Percentiles rank a stretch among this genome's conserved stretches.
phyloP scores from a whole-genome alignment of 2,329 filamentous ascomycete genomes.

The Pseudopithomyces maydicus region DNA sequence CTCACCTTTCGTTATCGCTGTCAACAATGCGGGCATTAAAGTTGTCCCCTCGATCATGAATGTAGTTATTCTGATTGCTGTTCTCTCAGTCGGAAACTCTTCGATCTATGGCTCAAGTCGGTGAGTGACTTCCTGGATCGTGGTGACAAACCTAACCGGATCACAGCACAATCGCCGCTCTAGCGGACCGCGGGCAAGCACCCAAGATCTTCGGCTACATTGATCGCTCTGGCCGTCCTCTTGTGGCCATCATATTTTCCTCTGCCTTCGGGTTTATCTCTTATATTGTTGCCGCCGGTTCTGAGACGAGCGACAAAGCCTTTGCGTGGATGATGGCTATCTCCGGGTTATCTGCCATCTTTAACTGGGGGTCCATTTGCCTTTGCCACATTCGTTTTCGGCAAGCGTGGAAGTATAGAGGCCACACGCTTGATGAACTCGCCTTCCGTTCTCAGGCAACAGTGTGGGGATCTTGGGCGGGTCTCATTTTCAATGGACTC shows the following conservation, averaged over 20 bases:
- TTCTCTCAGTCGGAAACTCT: constrained; percentile 85
- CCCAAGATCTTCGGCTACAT: constrained; percentile 62
- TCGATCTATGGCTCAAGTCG: constrained; percentile 88
- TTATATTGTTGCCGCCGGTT: constrained; percentile 58
- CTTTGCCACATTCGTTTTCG: constrained; percentile 68
- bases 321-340: constrained; percentile 70
- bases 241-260: constrained; percentile 57
- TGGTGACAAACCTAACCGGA: too few species aligned
- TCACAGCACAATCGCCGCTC: constrained; percentile 80
- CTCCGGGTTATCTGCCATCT: constrained; percentile 71
- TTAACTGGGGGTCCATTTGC: constrained; percentile 73
- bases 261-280: constrained; percentile 60
- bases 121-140: too few species aligned
- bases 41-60: constrained; percentile 87
- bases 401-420: constrained; percentile 61
- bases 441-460: constrained; percentile 80
- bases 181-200: constrained; percentile 73
- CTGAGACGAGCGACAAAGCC: constrained; percentile 46
- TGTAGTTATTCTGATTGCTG: constrained; percentile 82
- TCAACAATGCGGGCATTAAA: constrained; percentile 76
- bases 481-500: constrained; percentile 72
- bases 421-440: constrained; percentile 69
- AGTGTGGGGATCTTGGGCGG: constrained; percentile 76
- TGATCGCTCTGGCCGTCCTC: constrained; percentile 62
- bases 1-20: constrained; percentile 89